Percentiles rank a stretch among this genome's conserved stretches.
Conservation (phyloP, 148 eudicot species). For the Limonium bicolor region DNA sequence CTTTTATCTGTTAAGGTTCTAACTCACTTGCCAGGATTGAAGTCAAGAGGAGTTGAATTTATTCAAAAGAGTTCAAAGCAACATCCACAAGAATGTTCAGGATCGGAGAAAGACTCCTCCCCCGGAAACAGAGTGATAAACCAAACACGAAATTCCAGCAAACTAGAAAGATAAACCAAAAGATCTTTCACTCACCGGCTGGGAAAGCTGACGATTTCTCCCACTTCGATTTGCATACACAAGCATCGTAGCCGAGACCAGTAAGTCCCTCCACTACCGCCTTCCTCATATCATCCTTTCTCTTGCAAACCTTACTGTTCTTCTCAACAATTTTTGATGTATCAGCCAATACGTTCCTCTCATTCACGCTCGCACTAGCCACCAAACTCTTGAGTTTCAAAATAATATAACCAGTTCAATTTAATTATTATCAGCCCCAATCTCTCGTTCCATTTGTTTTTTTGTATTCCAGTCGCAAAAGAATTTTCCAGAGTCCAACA, state of each 20-base stretch:
- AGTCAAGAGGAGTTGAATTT: too few species aligned
- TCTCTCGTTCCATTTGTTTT: background rate
- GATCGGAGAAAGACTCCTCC: too few species aligned
- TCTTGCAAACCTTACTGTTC: constrained; percentile 41
- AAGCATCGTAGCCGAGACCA: constrained; percentile 49
- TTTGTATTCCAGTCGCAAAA: background rate
- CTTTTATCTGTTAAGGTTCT: too few species aligned
- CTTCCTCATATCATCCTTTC: constrained; percentile 44
- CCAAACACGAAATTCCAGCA: constrained; percentile 1
- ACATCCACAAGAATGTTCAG: too few species aligned
- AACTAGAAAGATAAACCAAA: background rate
- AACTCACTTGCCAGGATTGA: too few species aligned
- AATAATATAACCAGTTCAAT: background rate
- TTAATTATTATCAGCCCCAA: background rate
- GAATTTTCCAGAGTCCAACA: background rate
- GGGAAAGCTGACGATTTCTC: constrained; percentile 64
- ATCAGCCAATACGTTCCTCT: constrained; percentile 65
- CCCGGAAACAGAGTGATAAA: too few species aligned
- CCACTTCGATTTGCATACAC: constrained; percentile 83
- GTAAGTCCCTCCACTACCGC: constrained; percentile 45
- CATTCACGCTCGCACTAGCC: constrained; percentile 36
- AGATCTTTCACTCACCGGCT: constrained; percentile 35
- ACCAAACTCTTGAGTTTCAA: constrained; percentile 43
- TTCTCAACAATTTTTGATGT: constrained; percentile 54
- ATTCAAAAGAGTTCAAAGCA: too few species aligned